Percentiles rank a stretch among this genome's conserved stretches.
phyloP scores from a whole-genome alignment of 2,329 filamentous ascomycete species.

The Davidsoniella australis region DNA sequence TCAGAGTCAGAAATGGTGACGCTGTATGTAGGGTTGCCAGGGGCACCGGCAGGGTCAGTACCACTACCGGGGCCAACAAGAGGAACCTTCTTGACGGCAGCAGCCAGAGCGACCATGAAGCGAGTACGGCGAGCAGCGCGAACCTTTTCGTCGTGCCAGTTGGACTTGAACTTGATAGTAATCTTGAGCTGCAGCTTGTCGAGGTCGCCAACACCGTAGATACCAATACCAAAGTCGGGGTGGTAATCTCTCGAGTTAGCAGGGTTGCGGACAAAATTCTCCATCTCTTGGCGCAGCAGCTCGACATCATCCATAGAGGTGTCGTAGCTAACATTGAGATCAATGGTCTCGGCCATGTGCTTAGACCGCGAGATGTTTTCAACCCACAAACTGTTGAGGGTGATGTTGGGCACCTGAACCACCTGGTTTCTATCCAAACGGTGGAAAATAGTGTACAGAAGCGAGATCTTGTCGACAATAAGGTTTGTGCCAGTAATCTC shows the following conservation, averaged over 20 bases:
- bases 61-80: conserved; percentile 70
- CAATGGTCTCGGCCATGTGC: conserved; percentile 75
- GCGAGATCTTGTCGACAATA: conserved; percentile 81
- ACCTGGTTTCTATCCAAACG: conserved; percentile 68
- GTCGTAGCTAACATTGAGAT: conserved; percentile 67
- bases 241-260: conserved; percentile 88
- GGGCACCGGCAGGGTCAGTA: conserved; percentile 39
- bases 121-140: conserved; percentile 72
- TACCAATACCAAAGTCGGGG: conserved; percentile 61
- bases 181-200: conserved; percentile 75
- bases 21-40: conserved; percentile 64
- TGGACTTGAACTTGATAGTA: conserved; percentile 80
- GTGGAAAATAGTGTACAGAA: conserved; percentile 84
- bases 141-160: conserved; percentile 75
- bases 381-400: conserved; percentile 83
- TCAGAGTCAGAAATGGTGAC: conserved; percentile 56
- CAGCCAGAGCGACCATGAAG: conserved; percentile 86
- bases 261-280: conserved; percentile 62
- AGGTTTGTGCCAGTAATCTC: conserved; percentile 51
- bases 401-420: conserved; percentile 68
- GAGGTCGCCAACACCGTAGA: conserved; percentile 64
- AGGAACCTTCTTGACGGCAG: conserved; percentile 72
- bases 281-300: conserved; percentile 67
- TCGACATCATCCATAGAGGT: conserved; percentile 84
- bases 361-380: conserved; percentile 86